A percentile compares a stretch with the other conserved stretches of the same genome.
These are phyloP conservation scores for Lachancea quebecensis DNA, from an alignment of 805 yeast genomes.

Conservation along the genomic window DNA sequence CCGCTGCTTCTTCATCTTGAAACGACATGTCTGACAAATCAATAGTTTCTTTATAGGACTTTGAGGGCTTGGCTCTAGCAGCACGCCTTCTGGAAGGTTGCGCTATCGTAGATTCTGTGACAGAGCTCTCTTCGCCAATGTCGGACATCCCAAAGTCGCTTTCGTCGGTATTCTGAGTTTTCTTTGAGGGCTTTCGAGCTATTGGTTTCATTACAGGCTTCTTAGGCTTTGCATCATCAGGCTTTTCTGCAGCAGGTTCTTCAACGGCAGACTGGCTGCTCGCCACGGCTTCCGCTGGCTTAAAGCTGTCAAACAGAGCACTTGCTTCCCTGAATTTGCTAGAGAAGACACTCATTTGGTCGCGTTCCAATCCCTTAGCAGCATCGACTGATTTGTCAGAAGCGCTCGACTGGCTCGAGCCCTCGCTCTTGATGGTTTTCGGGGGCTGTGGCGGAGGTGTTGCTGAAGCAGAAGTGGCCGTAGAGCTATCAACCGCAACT, in stretches of 20 bases:
- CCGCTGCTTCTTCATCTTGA: conserved; percentile 21
- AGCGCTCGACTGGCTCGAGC: conserved; percentile 1
- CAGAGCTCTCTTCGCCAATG: background rate
- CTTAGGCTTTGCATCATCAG: background rate
- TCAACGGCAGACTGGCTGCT: background rate
- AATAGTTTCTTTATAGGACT: conserved; percentile 15
- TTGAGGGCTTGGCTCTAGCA: conserved; percentile 16
- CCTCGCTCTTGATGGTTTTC: background rate
- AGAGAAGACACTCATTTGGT: conserved; percentile 24
- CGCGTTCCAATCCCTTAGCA: conserved; percentile 11
- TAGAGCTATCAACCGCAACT: background rate
- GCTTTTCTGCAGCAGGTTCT: background rate
- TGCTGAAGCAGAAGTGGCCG: conserved; percentile 5
- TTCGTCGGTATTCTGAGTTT: conserved; percentile 13
- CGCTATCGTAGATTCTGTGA: background rate
- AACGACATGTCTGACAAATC: conserved; percentile 27
- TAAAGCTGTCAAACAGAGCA: conserved; percentile 22
- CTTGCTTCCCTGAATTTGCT: conserved; percentile 28
- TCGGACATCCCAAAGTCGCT: conserved; percentile 12
- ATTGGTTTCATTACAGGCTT: background rate
- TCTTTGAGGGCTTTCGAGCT: background rate
- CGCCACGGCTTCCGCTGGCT: background rate
- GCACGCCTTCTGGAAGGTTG: conserved; percentile 10
- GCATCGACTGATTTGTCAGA: background rate
- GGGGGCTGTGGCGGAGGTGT: conserved; percentile 7